phyloP scores from a whole-genome alignment of 1,284 basidiomycete genomes.

The Fomitopsis betulina region DNA sequence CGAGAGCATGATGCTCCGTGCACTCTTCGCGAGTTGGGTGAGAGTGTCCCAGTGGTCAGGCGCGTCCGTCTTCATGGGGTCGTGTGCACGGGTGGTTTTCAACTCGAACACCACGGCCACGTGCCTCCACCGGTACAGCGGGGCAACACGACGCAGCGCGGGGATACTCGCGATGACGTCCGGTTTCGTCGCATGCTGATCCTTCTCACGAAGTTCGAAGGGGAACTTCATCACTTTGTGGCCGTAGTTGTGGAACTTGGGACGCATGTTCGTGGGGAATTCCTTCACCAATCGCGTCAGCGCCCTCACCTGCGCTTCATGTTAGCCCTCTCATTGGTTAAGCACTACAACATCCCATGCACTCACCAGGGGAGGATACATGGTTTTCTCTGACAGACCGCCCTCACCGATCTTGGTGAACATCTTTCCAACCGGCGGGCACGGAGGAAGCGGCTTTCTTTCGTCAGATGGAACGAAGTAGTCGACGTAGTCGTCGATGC shows the following conservation, averaged over 20 bases:
- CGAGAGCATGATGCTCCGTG: slow-evolving; percentile 6
- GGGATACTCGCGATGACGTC: not conserved
- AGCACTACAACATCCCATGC: not conserved
- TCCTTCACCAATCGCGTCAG: not conserved
- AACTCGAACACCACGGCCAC: not conserved
- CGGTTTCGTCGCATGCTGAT: not conserved
- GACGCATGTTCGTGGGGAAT: not conserved
- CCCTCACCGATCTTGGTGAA: too few species aligned
- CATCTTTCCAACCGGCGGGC: too few species aligned
- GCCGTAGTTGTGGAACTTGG: not conserved
- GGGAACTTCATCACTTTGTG: not conserved
- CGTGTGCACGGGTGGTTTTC: not conserved
- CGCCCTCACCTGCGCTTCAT: not conserved
- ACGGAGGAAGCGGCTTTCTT: too few species aligned
- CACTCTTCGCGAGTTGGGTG: slow-evolving; percentile 7
- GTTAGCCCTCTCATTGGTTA: not conserved
- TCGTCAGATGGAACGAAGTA: too few species aligned
- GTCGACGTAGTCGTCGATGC: too few species aligned
- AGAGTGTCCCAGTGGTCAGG: not conserved
- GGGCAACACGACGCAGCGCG: not conserved
- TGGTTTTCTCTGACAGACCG: too few species aligned
- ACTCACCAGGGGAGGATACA: not conserved
- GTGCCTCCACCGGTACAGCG: not conserved
- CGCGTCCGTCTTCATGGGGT: not conserved
- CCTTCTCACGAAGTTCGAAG: not conserved